A percentile compares a stretch with the other conserved stretches of the same genome.
These are phyloP conservation scores for Aspergillus brasiliensis DNA, from an alignment of 2,329 filamentous ascomycete genomes.

Conservation along the genomic window DNA sequence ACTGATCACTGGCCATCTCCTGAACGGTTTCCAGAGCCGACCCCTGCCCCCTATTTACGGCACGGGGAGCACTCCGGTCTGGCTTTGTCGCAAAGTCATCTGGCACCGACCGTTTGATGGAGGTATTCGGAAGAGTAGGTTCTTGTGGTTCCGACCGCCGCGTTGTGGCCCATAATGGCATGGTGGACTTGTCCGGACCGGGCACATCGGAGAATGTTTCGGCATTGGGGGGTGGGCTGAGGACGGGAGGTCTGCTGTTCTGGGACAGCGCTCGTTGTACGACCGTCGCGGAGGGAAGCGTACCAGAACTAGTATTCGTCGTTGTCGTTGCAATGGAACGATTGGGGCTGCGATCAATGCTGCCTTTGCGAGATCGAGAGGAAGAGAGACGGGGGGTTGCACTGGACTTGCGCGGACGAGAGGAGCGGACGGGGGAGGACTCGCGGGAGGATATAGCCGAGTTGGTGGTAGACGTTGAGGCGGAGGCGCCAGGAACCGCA, in stretches of 20 bases:
- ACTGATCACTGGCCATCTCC: slow-evolving; percentile 74
- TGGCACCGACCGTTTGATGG: slow-evolving; percentile 35
- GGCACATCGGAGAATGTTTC: slow-evolving; percentile 65
- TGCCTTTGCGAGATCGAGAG: slow-evolving; percentile 66
- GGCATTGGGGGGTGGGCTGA: slow-evolving; percentile 55
- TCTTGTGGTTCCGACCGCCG: slow-evolving; percentile 32
- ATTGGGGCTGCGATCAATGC: slow-evolving; percentile 66
- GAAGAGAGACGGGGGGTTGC: slow-evolving; percentile 35
- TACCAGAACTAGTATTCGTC: slow-evolving; percentile 30
- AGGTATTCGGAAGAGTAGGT: slow-evolving; percentile 39
- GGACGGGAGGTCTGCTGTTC: slow-evolving; percentile 66
- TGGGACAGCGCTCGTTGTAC: slow-evolving; percentile 70
- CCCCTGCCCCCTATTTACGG: slow-evolving; percentile 60
- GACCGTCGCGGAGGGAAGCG: slow-evolving; percentile 61
- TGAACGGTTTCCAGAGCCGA: slow-evolving; percentile 84
- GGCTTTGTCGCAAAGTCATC: slow-evolving; percentile 35
- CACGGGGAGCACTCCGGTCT: slow-evolving; percentile 48
- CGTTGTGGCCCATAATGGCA: slow-evolving; percentile 38
- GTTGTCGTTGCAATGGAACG: slow-evolving; percentile 53
- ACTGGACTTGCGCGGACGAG: slow-evolving; percentile 33
- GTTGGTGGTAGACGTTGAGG: slow-evolving; percentile 43
- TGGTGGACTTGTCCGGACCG: slow-evolving; percentile 64
- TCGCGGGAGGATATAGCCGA: slow-evolving; percentile 54
- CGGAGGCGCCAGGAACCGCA: slow-evolving; percentile 28
- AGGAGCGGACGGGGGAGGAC: slow-evolving; percentile 46